Percentiles rank a stretch among this genome's conserved stretches.
phyloP scores from a whole-genome alignment of 2,329 filamentous ascomycete genomes.

The Botrytis porri region DNA sequence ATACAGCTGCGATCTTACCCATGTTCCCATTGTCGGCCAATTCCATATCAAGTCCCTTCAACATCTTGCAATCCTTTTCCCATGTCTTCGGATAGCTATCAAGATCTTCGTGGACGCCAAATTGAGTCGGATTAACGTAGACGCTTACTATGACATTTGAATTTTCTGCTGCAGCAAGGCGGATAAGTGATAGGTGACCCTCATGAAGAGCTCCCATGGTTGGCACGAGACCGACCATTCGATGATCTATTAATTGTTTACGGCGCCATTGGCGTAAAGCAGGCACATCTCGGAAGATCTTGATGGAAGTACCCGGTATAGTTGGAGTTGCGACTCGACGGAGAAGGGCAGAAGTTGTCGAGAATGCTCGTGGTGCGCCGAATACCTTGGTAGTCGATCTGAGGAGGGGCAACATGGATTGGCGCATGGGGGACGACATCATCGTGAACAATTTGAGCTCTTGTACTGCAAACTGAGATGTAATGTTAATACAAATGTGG shows the following conservation, averaged over 20 bases:
- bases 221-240: constrained; percentile 82
- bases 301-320: constrained; percentile 58
- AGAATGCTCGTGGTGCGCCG: constrained; percentile 23
- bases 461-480: neutral
- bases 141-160: constrained; percentile 86
- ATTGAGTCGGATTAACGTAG: constrained; percentile 96
- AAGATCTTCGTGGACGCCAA: constrained; percentile 84
- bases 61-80: constrained; percentile 67
- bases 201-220: constrained; percentile 98
- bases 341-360: constrained; percentile 20
- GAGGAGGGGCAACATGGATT: constrained; percentile 1
- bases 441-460: neutral
- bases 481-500: neutral
- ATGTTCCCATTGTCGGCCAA: constrained; percentile 58
- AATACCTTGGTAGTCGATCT: constrained; percentile 12
- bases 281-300: constrained; percentile 72
- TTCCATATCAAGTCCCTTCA: constrained; percentile 68
- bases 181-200: constrained; percentile 83
- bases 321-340: constrained; percentile 26
- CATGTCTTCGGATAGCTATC: constrained; percentile 87
- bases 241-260: constrained; percentile 61
- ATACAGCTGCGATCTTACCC: constrained; percentile 76
- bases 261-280: constrained; percentile 68
- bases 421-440: neutral
- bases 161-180: constrained; percentile 78